Evolutionary conservation across 1,139 yeast species (phyloP), one percentile per base, ranked within the genome.

Genomic region (Martiniozyma asiatica): DNA sequence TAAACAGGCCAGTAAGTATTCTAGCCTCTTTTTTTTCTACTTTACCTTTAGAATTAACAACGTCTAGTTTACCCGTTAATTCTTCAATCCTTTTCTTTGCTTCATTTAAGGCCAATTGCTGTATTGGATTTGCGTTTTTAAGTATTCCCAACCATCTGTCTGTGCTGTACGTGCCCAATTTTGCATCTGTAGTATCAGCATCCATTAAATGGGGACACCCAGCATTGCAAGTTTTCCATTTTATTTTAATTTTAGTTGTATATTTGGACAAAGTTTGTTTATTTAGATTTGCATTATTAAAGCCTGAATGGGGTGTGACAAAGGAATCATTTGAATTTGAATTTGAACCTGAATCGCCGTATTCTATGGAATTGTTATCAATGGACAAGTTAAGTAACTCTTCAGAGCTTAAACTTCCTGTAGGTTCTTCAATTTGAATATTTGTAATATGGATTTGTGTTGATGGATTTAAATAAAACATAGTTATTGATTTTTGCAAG

Each of bases 1-100:
- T 69, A 49, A 84, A 82, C 7, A 78, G 57, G 1, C 95, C 95
- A 30, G 69, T 64, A 10, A 76, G 50, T 3, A 72, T 64, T 25
- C 78, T 47, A 35, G 72, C 74, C 15, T 63, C 43, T 25, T 42
- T 35, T 14, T 37, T 33, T 8, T 10, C 16, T n/a, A 28, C 14
- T 8, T 17, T 25, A 10, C 20, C 26, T n/a, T 13, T 20, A n/a
- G 7, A 7, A 20, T 10, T 12, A n/a, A 8, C 14, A n/a, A n/a
- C 11, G 3, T 17, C 27, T 12, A 22, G 20, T 24, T 36, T 35
- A 2, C 36, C 27, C 3, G 33, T 27, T 15, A 34, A 32, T 3
- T 32, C 36, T 27, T 38, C 39, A 1, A 37, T 15, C 6, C 35
- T 33, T 9, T 33, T 35, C 12, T 31, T 35, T 7, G 40, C 38